Evolutionary conservation across 768 basidiomycete genomes (phyloP).

Genomic region (Tylopilus felleus): DNA sequence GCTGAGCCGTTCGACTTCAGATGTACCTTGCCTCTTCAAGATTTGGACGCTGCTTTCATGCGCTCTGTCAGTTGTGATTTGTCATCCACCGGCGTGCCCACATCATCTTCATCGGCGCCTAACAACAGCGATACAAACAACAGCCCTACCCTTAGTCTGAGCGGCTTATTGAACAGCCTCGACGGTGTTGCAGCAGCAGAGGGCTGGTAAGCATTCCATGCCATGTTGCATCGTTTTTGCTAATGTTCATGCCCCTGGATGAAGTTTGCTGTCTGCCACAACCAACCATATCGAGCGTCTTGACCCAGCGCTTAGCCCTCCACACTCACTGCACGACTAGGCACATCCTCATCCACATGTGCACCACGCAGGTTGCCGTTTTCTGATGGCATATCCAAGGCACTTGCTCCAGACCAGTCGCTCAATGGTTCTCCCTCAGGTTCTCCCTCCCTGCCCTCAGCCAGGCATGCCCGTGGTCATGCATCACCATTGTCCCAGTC

Average conservation of each 20-base stretch:
- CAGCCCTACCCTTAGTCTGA: constrained; percentile 80
- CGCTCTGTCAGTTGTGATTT: constrained; percentile 81
- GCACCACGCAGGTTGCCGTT: constrained; percentile 4
- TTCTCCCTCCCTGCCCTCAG: constrained; percentile 17
- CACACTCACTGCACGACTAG: constrained; percentile 24
- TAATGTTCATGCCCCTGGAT: constrained; percentile 16
- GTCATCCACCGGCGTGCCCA: constrained; percentile 72
- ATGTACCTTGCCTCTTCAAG: constrained; percentile 91
- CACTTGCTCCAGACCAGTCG: constrained; percentile 19
- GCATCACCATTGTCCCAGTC: constrained; percentile 26
- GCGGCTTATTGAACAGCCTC: constrained; percentile 82
- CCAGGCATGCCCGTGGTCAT: constrained; percentile 21
- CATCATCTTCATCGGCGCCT: constrained; percentile 36
- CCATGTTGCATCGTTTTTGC: constrained; percentile 32
- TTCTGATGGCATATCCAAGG: constrained; percentile 21
- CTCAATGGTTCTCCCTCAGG: constrained; percentile 15
- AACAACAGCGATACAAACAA: constrained; percentile 51
- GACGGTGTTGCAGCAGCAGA: too few relatives aligned
- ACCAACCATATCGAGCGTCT: too few relatives aligned
- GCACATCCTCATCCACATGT: constrained; percentile 20
- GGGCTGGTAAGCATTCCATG: too few relatives aligned
- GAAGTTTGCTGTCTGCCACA: constrained; percentile 81
- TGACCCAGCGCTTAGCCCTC: constrained; percentile 77
- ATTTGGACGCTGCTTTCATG: constrained; percentile 90
- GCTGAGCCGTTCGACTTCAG: constrained; percentile 35